phyloP scores from a whole-genome alignment of 2,329 filamentous ascomycete species.

The Parafenestella ontariensis region DNA sequence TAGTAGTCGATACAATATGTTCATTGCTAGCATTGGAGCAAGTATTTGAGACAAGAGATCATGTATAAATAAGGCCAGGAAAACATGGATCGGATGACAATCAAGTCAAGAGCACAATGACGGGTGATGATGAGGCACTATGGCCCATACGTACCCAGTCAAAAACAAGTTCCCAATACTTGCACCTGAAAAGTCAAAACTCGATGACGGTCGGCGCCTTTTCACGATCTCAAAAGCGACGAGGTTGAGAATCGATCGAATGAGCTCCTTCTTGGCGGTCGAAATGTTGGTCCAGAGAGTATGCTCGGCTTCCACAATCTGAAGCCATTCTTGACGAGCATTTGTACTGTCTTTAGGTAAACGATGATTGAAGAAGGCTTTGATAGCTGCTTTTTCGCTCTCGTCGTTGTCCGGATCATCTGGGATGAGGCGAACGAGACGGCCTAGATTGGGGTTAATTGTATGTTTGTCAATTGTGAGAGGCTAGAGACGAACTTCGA shows the following conservation, averaged over 20 bases:
- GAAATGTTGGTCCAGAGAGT: conserved; percentile 70
- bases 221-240: conserved; percentile 60
- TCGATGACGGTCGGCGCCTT: conserved; percentile 53
- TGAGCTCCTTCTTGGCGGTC: conserved; percentile 59
- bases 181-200: conserved; percentile 59
- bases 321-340: conserved; percentile 82
- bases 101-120: neutral
- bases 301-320: conserved; percentile 85
- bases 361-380: conserved; percentile 85
- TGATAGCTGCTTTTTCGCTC: conserved; percentile 72
- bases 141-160: conserved; percentile 52
- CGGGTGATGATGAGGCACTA: neutral
- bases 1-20: conserved; percentile 2
- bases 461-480: neutral
- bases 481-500: conserved; percentile 64
- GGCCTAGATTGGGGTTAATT: conserved; percentile 61
- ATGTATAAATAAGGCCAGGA: neutral
- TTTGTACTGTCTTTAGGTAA: conserved; percentile 67
- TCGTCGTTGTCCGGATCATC: conserved; percentile 60
- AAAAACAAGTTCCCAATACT: conserved; percentile 61
- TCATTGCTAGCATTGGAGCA: neutral
- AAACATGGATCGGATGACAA: neutral
- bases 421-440: conserved; percentile 89
- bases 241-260: conserved; percentile 58
- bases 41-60: neutral